Evolutionary conservation across 495 filamentous ascomycete species (phyloP), one percentile per base, ranked within the genome.

Genomic region (Parachaetomium inaequale): DNA sequence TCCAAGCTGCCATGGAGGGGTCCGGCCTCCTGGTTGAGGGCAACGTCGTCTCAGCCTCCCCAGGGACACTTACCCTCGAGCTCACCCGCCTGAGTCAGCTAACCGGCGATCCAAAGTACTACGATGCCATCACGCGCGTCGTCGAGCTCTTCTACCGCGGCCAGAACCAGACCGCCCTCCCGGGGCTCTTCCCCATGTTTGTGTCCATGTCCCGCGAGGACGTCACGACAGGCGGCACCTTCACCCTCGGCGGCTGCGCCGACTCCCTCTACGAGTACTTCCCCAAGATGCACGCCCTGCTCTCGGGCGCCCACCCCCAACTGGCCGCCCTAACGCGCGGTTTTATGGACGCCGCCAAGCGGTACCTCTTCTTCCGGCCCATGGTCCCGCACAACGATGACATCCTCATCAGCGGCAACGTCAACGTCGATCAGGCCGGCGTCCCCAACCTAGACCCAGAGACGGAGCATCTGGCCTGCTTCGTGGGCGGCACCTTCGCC

Each of bases 191-290:
- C 89, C 92, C 92, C 10, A 73, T 81, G 11, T 78, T 74, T 36
- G 70, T 96, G 15, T 89, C 95, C 73, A 67, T 74, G 32, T 42
- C 45, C 12, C 64, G 72, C 26, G 54, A 66, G 38, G 64, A 74
- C 53, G 54, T 68, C 15, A 60, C 68, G 14, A 59, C 54, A 21
- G 77, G 75, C 26, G 70, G 29, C 21, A 64, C 64, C 19, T 96
- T 86, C 65, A 87, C 84, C 0, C 73, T 96, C 25, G 92, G 89
- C 40, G 89, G 84, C 15, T 75, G 84, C 71, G 84, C 88, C 4
- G 92, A 96, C 70, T 93, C 89, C 11, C 82, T 86, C 12, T 96
- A 95, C 70, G 94, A 97, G 71, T 96, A 97, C 71, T 75, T 98
- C 34, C 88, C 93, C 28, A 98, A 86, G 70, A 81, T 81, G 72